Evolutionary conservation across 441 rosid genomes (phyloP).

Genomic region (Geranium incanum): DNA sequence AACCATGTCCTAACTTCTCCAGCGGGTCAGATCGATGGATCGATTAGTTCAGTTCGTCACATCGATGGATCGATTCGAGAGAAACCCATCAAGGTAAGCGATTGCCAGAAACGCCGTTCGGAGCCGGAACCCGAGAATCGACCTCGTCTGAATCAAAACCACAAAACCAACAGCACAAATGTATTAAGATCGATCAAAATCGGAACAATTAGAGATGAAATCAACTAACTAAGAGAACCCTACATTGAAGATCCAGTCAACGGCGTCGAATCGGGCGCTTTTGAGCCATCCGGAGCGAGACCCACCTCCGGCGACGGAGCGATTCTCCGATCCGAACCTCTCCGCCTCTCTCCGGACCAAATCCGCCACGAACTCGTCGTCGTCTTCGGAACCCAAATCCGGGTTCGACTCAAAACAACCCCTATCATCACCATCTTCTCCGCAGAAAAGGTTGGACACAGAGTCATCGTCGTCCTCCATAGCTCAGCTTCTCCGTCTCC

Average conservation of each 20-base stretch:
- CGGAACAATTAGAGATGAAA: not conserved
- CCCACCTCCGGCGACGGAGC: slow-evolving; percentile 18
- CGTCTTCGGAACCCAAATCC: slow-evolving; percentile 32
- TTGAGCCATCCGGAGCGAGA: slow-evolving; percentile 27
- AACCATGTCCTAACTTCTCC: slow-evolving; percentile 23
- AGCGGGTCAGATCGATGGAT: slow-evolving; percentile 19
- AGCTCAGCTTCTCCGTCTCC: slow-evolving; percentile 13
- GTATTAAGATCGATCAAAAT: not conserved
- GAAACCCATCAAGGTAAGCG: slow-evolving; percentile 65
- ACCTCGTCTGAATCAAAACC: slow-evolving; percentile 48
- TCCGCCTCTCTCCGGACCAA: slow-evolving; percentile 39
- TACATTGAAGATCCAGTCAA: slow-evolving; percentile 78
- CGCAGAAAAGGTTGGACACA: slow-evolving; percentile 53
- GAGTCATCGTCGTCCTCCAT: slow-evolving; percentile 32
- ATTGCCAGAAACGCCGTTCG: slow-evolving; percentile 68
- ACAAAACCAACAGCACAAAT: not conserved
- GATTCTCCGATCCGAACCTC: slow-evolving; percentile 21
- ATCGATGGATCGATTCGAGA: slow-evolving; percentile 47
- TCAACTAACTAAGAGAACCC: slow-evolving; percentile 14
- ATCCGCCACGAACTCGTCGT: slow-evolving; percentile 36
- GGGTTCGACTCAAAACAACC: not conserved
- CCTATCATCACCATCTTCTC: slow-evolving; percentile 34
- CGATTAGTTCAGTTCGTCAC: slow-evolving; percentile 21
- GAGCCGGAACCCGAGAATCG: slow-evolving; percentile 49
- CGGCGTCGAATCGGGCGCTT: slow-evolving; percentile 54